Base-by-base conservation (phyloP, 192 early-diverging fungal genomes). In the Coemansia furcata region DNA sequence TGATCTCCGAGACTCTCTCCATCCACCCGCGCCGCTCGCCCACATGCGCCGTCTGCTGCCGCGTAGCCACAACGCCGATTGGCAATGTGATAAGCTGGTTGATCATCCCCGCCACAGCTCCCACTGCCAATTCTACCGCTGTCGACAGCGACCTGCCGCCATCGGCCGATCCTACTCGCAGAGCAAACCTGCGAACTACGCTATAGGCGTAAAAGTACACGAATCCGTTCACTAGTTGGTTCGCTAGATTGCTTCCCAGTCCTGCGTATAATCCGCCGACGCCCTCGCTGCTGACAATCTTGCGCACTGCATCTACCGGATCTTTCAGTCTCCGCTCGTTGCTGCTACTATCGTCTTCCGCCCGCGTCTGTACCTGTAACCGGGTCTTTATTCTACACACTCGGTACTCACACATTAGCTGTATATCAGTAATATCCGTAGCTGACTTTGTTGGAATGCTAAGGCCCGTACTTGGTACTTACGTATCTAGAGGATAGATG, bases 401-500 rank as follows among this genome's bases (percentile, higher is more conserved):
- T 36, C 7, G n/a, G 19, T 10, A 1, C 12, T 7, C 30, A 63
- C 55, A 55, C 29, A 37, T 32, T 37, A 57, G 17, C 21, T 46
- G 30, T 14, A n/a, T 46, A 21, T 15, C 15, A 43, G 21, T 30
- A 49, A 5, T 10, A 32, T 33, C 37, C 19, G 11, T 68, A 8
- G 2, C 14, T 55, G 29, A 5, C 52, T 6, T 32, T 33, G 29
- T 23, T 52, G 49, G 26, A 9, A 30, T 30, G 14, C 30, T 6
- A 32, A 0, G n/a, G 15, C 12, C 15, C 11, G 17, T 14, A 33
- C 23, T 21, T 17, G 10, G 5, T 35, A 67, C 69, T 60, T 71
- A 81, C 81, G 80, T 97, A 78, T 99, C 97, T 29, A 98, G 88
- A 14, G 97, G 97, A 82, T 97, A 99, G 40, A 94, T 92, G 44